Evolutionary conservation across 2,329 filamentous ascomycete genomes (phyloP), one percentile per base, ranked within the genome.

Genomic region (Tolypocladium pustulatum): DNA sequence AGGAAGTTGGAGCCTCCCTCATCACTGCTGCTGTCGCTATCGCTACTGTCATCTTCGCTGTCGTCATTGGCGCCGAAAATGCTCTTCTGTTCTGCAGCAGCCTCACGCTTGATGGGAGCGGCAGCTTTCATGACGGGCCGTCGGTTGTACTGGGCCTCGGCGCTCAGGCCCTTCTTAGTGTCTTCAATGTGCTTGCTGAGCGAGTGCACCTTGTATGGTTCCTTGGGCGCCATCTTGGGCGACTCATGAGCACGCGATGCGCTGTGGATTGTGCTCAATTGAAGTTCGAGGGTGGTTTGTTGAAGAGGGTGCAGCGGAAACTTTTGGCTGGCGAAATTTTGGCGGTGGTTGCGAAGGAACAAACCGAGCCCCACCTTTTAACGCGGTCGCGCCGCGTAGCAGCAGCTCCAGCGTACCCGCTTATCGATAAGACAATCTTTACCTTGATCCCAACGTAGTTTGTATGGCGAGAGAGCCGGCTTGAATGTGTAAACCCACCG

Each of bases 171-270:
- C 62, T 72, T 75, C 40, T 72, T 67, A n/a, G 69, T 69, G 55
- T 73, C 69, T 59, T 71, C 70, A 38, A 75, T 70, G 63, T 74
- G 72, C 64, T 73, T 68, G 61, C 55, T 71, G 56, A 75, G 67
- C 30, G 72, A 75, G 52, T 73, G 68, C 22, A 73, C 65, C 62
- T 72, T 69, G 65, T 64, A 75, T 1, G 67, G 66, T 61, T 68
- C 65, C 53, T 71, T 73, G 57, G 70, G 69, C 59, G 71, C 72
- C 73, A 75, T 75, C 61, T 64, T 68, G 61, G 62, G 61, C 59
- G 61, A 54, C 46, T 61, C 59, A 60, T 38, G 27, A 10, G 22
- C 20, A 55, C 38, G 60, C 46, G 55, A 30, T 63, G 64, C 56
- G 59, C 54, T 60, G 56, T 59, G 57, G 57, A 59, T 61, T 59